Evolutionary conservation across 177 flowering plant species (phyloP), one percentile per base, ranked within the genome.

Genomic region (Vitis hybrid): DNA sequence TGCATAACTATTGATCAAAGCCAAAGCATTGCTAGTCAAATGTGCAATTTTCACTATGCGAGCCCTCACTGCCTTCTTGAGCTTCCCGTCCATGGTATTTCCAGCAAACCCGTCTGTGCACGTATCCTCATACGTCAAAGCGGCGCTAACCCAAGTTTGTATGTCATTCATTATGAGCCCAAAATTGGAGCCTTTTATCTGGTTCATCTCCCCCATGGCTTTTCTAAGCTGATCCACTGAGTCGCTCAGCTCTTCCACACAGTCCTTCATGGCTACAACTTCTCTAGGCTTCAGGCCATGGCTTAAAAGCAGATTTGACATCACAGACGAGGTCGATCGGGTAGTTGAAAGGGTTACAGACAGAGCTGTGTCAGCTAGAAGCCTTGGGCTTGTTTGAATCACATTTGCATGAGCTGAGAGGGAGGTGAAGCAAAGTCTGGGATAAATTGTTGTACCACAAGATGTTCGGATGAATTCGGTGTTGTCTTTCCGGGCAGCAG

Each of bases 71-170:
- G 59, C 68, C 2, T 18, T 73, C 77, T 79, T 82, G 50, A 79
- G 48, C 1, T 68, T 65, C 39, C 81, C 83, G 20, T 82, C 68
- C 83, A 80, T 73, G 18, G 59, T 58, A 0, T 71, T 70, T 19
- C 80, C 81, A 0, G 69, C 61, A 18, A 87, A 85, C 39, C 88
- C 90, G 2, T 85, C 84, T 5, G 50, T 78, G 70, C 90, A 86
- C 0, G 90, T 86, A 66, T 59, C 79, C 63, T 80, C 85, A 18
- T 87, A 76, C 0, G 90, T 87, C 74, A 87, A 31, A 12, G 87
- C 90, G 5, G 90, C 88, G 61, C 90, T 87, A 1, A 85, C 85
- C 90, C 90, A 87, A 1, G 90, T 87, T 68, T 85, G 83, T 10
- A 84, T 61, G 39, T 86, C 76, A 51, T 61, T 83, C 58, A 85